Conservation (phyloP, 495 filamentous ascomycete species). For the Apodospora peruviana region DNA sequence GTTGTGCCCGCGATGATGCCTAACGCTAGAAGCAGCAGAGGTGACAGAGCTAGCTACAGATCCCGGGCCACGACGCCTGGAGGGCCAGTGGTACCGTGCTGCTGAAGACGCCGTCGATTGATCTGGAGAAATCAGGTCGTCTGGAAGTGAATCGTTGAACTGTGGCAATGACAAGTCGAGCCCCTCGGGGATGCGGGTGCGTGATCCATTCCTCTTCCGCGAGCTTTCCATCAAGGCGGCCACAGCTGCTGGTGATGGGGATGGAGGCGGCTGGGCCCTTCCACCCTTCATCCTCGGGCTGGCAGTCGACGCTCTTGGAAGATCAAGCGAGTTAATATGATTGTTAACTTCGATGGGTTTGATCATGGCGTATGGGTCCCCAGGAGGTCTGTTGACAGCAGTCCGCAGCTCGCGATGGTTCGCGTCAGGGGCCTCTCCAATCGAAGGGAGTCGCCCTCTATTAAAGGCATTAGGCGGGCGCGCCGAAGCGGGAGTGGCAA, state of each 20-base stretch:
- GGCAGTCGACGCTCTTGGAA: constrained; percentile 39
- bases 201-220: constrained; percentile 61
- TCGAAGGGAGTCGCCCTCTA: constrained; percentile 71
- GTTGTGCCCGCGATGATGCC: constrained; percentile 29
- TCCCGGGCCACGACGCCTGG: constrained; percentile 37
- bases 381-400: constrained; percentile 10
- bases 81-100: constrained; percentile 38
- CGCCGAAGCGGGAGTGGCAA: constrained; percentile 66
- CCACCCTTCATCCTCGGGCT: constrained; percentile 40
- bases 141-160: constrained; percentile 46
- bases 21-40: constrained; percentile 31
- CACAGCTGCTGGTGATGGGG: constrained; percentile 42
- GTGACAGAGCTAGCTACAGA: constrained; percentile 44
- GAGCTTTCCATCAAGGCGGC: constrained; percentile 48
- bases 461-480: constrained; percentile 64
- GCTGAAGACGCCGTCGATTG: constrained; percentile 38
- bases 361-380: constrained; percentile 16
- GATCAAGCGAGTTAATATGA: constrained; percentile 10
- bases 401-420: constrained; percentile 29
- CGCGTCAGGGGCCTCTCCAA: constrained; percentile 63
- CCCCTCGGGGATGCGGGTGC: constrained; percentile 75
- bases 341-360: constrained; percentile 11
- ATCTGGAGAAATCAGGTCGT: constrained; percentile 47
- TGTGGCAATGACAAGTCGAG: constrained; percentile 68
- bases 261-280: constrained; percentile 42